Conservation (phyloP, 495 filamentous ascomycete genomes). For the Trichoderma gamsii region DNA sequence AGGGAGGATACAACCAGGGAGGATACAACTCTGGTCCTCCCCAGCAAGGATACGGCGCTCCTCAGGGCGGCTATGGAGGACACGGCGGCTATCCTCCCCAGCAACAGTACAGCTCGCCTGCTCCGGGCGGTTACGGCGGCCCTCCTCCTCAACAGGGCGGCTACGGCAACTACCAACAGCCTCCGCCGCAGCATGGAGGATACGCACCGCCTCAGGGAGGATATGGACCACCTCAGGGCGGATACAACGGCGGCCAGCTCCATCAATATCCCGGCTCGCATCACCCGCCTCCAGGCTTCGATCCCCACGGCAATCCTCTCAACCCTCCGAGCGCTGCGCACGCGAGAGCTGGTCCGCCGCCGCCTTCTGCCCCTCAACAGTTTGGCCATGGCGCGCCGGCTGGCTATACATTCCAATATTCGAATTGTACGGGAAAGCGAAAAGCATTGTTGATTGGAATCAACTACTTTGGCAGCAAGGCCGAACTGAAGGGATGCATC, state of each 20-base stretch:
- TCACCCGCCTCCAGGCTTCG: conserved; percentile 30
- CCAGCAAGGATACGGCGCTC: conserved; percentile 26
- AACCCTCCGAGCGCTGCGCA: neutral
- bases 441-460: conserved; percentile 90
- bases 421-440: conserved; percentile 74
- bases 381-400: conserved; percentile 45
- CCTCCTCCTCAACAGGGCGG: neutral
- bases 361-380: too few relatives aligned
- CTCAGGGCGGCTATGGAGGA: conserved; percentile 7
- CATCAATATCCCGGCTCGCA: conserved; percentile 23
- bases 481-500: conserved; percentile 84
- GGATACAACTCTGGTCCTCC: conserved; percentile 24
- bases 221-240: conserved; percentile 14
- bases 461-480: conserved; percentile 86
- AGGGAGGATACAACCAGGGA: conserved; percentile 23
- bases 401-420: conserved; percentile 69
- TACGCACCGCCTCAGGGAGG: conserved; percentile 12
- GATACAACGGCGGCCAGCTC: conserved; percentile 17
- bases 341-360: conserved; percentile 32
- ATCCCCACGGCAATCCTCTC: conserved; percentile 36
- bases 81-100: conserved; percentile 15
- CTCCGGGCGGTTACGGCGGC: neutral
- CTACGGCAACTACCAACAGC: conserved; percentile 2
- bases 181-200: conserved; percentile 8
- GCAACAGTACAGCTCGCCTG: conserved; percentile 17